Conservation (phyloP, 345 rosid species). For the Gossypium sturtianum region DNA sequence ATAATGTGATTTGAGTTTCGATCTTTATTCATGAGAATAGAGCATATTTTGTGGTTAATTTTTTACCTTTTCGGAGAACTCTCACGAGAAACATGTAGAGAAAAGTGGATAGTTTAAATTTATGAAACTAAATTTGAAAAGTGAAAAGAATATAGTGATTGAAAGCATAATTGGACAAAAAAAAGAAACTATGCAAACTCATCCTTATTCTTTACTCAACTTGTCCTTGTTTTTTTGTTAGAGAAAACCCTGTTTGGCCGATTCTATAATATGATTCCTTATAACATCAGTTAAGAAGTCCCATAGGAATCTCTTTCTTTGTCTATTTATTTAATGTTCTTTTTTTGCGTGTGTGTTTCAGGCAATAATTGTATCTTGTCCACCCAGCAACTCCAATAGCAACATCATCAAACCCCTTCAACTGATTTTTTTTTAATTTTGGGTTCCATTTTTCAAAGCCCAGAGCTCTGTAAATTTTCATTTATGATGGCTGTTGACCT, state of each 20-base stretch:
- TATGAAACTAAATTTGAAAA: too few species aligned
- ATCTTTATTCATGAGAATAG: too few species aligned
- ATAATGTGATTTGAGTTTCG: too few species aligned
- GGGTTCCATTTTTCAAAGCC: not conserved
- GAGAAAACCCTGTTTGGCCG: not conserved
- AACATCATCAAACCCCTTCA: constrained; percentile 10
- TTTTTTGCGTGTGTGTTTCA: not conserved
- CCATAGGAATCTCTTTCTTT: not conserved
- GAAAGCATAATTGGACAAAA: not conserved
- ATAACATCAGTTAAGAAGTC: not conserved
- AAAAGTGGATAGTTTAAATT: too few species aligned
- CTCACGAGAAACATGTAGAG: too few species aligned
- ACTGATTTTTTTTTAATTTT: not conserved
- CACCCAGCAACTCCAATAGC: constrained; percentile 7
- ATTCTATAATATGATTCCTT: not conserved
- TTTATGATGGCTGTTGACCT: constrained; percentile 49
- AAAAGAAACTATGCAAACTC: not conserved
- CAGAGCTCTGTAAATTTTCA: not conserved
- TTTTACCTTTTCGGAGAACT: too few species aligned
- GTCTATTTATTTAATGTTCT: not conserved
- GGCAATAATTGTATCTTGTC: constrained; percentile 11
- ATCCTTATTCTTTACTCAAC: not conserved
- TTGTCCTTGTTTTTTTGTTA: not conserved
- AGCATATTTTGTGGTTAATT: too few species aligned
- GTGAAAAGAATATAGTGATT: too few species aligned